Conservation (phyloP, 139 green algal genomes). For the Medakamo hakoo region DNA sequence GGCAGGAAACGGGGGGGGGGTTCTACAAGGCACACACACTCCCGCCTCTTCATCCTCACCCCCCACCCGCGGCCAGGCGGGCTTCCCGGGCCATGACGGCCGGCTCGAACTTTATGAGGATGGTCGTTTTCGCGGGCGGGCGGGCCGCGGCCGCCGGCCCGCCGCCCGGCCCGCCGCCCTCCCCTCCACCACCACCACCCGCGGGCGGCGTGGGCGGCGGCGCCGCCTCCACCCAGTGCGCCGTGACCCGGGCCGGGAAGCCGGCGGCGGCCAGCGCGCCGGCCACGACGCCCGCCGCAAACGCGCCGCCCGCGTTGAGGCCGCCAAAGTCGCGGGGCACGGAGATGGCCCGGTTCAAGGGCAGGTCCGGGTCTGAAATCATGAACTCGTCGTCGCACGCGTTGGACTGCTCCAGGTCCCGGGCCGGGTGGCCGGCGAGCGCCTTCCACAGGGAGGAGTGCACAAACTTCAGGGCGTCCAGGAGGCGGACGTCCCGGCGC, state of each 20-base stretch:
- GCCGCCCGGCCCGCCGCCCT: too few species aligned
- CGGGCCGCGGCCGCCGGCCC: slow-evolving; percentile 25
- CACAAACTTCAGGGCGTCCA: slow-evolving; percentile 85
- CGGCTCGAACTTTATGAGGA: slow-evolving; percentile 78
- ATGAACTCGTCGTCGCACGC: slow-evolving; percentile 89
- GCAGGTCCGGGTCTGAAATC: slow-evolving; percentile 83
- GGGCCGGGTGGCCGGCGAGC: slow-evolving; percentile 80
- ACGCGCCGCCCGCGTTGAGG: slow-evolving; percentile 72
- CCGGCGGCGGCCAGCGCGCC: slow-evolving; percentile 76
- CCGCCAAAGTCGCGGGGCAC: slow-evolving; percentile 77
- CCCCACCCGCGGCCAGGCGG: slow-evolving; percentile 2
- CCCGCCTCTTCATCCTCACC: neutral
- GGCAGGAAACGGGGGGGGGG: neutral
- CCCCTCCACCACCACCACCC: neutral
- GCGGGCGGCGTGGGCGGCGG: too few species aligned
- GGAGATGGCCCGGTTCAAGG: slow-evolving; percentile 74
- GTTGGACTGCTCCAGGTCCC: slow-evolving; percentile 90
- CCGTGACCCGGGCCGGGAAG: slow-evolving; percentile 68
- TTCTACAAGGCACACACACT: neutral
- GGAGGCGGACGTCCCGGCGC: slow-evolving; percentile 46
- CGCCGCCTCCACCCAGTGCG: slow-evolving; percentile 38
- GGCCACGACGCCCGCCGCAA: slow-evolving; percentile 81
- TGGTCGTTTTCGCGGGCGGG: slow-evolving; percentile 54
- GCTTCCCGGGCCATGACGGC: slow-evolving; percentile 51
- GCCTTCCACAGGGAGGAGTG: slow-evolving; percentile 79